These are phyloP conservation scores for Lentinula detonsa DNA, from an alignment of 768 basidiomycete genomes.

Conservation along the genomic window DNA sequence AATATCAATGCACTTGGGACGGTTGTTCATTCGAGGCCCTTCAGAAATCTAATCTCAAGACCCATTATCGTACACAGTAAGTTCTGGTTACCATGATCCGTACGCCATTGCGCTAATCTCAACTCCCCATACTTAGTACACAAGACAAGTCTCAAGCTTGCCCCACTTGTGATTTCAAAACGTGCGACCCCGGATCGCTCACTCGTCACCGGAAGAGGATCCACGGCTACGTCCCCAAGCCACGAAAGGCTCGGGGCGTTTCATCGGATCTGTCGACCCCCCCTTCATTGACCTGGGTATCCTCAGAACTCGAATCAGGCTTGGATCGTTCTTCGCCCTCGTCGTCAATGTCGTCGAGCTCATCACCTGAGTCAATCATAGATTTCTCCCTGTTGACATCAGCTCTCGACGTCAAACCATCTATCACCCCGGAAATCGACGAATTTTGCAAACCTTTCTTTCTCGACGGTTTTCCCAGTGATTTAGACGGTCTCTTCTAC, in stretches of 20 bases:
- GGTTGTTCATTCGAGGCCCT: not conserved
- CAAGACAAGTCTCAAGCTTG: slow-evolving; percentile 2
- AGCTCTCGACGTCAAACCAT: not conserved
- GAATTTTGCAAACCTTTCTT: not conserved
- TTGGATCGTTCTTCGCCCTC: not conserved
- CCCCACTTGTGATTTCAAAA: slow-evolving; percentile 3
- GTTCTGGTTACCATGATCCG: not conserved
- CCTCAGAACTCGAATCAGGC: not conserved
- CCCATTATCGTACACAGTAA: slow-evolving; percentile 2
- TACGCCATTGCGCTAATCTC: not conserved
- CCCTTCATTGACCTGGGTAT: not conserved
- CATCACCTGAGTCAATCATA: not conserved
- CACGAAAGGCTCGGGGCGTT: not conserved
- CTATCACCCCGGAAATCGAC: not conserved
- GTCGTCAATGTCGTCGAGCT: not conserved
- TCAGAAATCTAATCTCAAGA: not conserved
- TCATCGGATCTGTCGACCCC: not conserved
- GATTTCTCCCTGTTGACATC: not conserved
- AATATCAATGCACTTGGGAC: not conserved
- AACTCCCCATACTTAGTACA: not conserved
- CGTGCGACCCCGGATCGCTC: slow-evolving; percentile 2
- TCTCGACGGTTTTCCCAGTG: not conserved
- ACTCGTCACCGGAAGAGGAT: slow-evolving; percentile 4
- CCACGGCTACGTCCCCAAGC: slow-evolving; percentile 1
- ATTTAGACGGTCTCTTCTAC: not conserved